These are phyloP conservation scores for Aspergillaceae sp. DNA, from an alignment of 2,329 filamentous ascomycete genomes.

Conservation along the genomic window DNA sequence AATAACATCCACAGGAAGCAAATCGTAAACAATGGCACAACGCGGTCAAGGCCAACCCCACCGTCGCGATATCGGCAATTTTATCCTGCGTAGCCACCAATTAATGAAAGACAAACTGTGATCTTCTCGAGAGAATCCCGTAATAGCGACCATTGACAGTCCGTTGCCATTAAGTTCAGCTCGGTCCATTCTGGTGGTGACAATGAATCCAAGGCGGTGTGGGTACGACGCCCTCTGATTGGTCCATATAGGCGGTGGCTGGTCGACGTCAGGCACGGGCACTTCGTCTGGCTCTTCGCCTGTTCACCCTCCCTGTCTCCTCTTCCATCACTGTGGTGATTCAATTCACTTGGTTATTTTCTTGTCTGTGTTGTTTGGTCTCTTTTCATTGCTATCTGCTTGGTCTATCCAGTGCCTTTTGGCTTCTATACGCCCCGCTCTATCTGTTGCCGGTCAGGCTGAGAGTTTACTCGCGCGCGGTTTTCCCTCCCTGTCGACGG, in stretches of 20 bases:
- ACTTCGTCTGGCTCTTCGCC: not conserved
- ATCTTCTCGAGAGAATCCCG: not conserved
- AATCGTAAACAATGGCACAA: not conserved
- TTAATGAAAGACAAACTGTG: not conserved
- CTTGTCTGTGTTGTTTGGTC: not conserved
- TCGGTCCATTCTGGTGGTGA: not conserved
- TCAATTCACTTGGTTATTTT: not conserved
- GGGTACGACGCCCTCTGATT: not conserved
- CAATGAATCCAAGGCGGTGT: not conserved
- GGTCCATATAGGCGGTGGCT: constrained; percentile 8
- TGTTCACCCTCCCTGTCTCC: not conserved
- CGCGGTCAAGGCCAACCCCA: not conserved
- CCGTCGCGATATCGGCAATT: not conserved
- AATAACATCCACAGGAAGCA: not conserved
- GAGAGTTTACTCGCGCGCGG: not conserved
- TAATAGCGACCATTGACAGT: no score
- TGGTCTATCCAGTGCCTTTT: not conserved
- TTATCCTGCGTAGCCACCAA: not conserved
- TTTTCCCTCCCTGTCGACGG: not conserved
- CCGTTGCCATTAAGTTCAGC: no score
- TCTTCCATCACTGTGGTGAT: not conserved
- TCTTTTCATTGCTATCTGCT: not conserved
- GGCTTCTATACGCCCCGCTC: not conserved
- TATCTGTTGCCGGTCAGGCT: not conserved
- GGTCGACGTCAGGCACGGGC: constrained; percentile 3